Percentiles rank a stretch among this genome's conserved stretches.
Evolutionary conservation across 768 basidiomycete genomes (phyloP).

Genomic region (Leucosporidium creatinivorum): DNA sequence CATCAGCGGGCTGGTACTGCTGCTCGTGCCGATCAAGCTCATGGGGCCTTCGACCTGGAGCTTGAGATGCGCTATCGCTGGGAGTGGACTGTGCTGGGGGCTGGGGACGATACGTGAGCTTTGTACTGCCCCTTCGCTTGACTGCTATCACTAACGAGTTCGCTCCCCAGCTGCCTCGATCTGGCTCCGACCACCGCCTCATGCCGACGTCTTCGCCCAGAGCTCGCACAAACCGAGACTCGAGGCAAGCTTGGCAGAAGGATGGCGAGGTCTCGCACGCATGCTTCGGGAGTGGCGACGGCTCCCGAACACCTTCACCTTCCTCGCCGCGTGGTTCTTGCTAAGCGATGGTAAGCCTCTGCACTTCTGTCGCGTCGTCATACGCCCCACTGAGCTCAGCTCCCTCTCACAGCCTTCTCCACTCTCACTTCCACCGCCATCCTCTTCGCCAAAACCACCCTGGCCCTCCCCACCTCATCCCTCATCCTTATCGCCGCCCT

Average conservation of each 20-base stretch:
- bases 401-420: constrained; percentile 60
- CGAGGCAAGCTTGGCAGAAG: constrained; percentile 52
- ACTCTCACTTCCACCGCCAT: constrained; percentile 88
- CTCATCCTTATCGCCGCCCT: constrained; percentile 43
- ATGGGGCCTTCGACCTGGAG: constrained; percentile 70
- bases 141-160: constrained; percentile 4
- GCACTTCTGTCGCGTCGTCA: background rate
- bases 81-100: constrained; percentile 85
- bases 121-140: constrained; percentile 55
- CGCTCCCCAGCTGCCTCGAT: constrained; percentile 10
- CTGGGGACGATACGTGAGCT: constrained; percentile 68
- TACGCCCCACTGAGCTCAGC: background rate
- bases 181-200: constrained; percentile 11
- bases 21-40: constrained; percentile 67
- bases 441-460: constrained; percentile 80
- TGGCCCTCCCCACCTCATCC: constrained; percentile 69
- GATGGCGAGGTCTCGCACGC: constrained; percentile 66
- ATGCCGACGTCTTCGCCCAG: background rate
- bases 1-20: constrained; percentile 63
- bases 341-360: constrained; percentile 68
- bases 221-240: background rate
- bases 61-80: constrained; percentile 70
- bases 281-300: constrained; percentile 72
- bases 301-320: constrained; percentile 76
- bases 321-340: constrained; percentile 88